Evolutionary conservation across 2,329 filamentous ascomycete genomes (phyloP).

Genomic region (Chrysosporium keratinophilum): DNA sequence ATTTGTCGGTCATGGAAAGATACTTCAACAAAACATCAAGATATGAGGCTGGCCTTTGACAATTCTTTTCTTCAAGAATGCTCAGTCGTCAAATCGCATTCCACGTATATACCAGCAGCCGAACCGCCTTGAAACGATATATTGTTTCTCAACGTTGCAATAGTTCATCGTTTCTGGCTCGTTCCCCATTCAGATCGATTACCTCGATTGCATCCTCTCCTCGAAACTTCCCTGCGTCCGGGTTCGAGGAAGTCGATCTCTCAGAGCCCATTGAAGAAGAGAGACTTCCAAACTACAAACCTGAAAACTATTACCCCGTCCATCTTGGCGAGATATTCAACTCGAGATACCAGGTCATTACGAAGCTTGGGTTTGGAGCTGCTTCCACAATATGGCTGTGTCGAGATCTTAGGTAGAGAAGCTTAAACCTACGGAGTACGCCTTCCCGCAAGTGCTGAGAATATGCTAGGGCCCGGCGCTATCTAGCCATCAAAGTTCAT

Average conservation of each 20-base stretch:
- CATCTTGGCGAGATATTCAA: slow-evolving; percentile 11
- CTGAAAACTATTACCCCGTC: slow-evolving; percentile 14
- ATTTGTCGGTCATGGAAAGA: not conserved
- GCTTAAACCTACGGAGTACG: not conserved
- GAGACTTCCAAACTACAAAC: slow-evolving; percentile 11
- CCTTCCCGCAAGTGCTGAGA: not conserved
- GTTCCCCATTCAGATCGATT: not conserved
- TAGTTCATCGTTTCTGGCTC: not conserved
- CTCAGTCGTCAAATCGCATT: not conserved
- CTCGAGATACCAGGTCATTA: slow-evolving; percentile 10
- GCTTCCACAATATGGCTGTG: slow-evolving; percentile 13
- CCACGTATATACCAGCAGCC: not conserved
- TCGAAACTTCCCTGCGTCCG: slow-evolving; percentile 8
- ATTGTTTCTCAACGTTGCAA: not conserved
- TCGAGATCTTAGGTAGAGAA: slow-evolving; percentile 8
- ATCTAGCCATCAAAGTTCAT: slow-evolving; percentile 12
- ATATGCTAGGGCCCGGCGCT: not conserved
- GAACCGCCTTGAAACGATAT: not conserved
- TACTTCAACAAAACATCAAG: not conserved
- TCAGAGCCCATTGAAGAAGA: slow-evolving; percentile 15
- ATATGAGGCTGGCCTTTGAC: not conserved
- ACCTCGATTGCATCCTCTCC: not conserved
- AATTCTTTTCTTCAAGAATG: not conserved
- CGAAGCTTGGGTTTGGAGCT: slow-evolving; percentile 12
- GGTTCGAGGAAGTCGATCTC: slow-evolving; percentile 6